These are phyloP conservation scores for Penicillium sp. DNA, from an alignment of 2,329 filamentous ascomycete genomes.

Conservation along the genomic window DNA sequence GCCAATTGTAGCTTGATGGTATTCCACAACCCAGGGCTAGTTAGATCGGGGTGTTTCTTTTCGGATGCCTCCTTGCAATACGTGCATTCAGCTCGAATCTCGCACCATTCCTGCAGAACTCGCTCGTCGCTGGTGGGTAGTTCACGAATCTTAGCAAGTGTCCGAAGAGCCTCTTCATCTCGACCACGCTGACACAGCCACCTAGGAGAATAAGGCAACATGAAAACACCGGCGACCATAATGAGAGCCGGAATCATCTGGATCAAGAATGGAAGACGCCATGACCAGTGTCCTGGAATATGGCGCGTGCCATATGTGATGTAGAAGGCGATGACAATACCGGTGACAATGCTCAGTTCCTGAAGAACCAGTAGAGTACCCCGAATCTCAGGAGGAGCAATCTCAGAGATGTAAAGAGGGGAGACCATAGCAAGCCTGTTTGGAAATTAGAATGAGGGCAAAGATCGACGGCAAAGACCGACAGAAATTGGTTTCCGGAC, in stretches of 20 bases:
- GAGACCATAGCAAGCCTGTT: neutral
- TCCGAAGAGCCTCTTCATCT: neutral
- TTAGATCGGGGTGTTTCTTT: neutral
- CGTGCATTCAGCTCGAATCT: neutral
- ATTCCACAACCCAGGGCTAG: neutral
- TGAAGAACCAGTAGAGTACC: neutral
- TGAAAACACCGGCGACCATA: neutral
- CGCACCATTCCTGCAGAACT: neutral
- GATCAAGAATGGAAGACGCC: neutral
- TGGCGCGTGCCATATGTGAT: neutral
- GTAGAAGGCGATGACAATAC: neutral
- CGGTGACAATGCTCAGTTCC: neutral
- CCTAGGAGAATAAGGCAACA: neutral
- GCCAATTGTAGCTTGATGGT: neutral
- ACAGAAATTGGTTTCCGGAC: neutral
- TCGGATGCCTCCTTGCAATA: neutral
- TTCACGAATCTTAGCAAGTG: neutral
- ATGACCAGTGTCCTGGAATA: neutral
- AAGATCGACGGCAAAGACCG: neutral
- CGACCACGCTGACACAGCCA: neutral
- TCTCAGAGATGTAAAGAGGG: neutral
- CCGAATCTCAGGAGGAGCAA: neutral
- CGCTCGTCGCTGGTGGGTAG: neutral
- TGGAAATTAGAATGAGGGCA: neutral
- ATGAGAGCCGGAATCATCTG: neutral